These are phyloP conservation scores for Inga leiocalycina DNA, from an alignment of 306 rosid genomes.

Conservation along the genomic window DNA sequence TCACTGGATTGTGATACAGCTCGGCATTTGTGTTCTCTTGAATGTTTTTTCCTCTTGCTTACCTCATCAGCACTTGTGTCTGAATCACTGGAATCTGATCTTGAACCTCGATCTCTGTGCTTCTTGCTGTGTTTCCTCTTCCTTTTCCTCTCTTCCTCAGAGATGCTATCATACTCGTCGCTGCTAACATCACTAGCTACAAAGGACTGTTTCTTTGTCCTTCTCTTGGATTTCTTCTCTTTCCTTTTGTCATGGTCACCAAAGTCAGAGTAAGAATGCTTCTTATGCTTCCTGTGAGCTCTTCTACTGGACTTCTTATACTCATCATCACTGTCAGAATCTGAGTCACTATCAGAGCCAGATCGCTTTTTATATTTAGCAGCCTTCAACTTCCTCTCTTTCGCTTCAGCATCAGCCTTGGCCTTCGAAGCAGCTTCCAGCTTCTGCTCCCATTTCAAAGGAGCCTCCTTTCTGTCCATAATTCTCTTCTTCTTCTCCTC, in stretches of 20 bases:
- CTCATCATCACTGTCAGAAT: slow-evolving; percentile 50
- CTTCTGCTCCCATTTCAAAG: slow-evolving; percentile 92
- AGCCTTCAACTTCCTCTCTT: slow-evolving; percentile 64
- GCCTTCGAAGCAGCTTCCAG: slow-evolving; percentile 86
- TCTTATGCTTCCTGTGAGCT: slow-evolving; percentile 69
- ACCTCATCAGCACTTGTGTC: slow-evolving; percentile 53
- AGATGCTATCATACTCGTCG: slow-evolving; percentile 52
- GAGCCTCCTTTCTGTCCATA: slow-evolving; percentile 95
- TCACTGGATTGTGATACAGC: slow-evolving; percentile 34
- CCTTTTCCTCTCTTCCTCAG: slow-evolving; percentile 64
- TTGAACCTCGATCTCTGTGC: slow-evolving; percentile 45
- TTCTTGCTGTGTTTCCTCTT: slow-evolving; percentile 60
- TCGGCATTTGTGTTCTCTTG: slow-evolving; percentile 42
- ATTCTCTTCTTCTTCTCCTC: slow-evolving; percentile 91
- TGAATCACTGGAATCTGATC: slow-evolving; percentile 55
- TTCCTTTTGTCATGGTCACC: slow-evolving; percentile 63
- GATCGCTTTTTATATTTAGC: slow-evolving; percentile 67
- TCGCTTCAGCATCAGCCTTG: slow-evolving; percentile 77
- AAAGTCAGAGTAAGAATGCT: slow-evolving; percentile 56
- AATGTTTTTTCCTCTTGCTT: slow-evolving; percentile 41
- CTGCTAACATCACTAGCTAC: slow-evolving; percentile 53
- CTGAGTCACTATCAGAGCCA: slow-evolving; percentile 51
- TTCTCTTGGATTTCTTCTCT: slow-evolving; percentile 62
- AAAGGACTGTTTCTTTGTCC: slow-evolving; percentile 50
- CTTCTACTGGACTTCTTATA: slow-evolving; percentile 57